phyloP scores from a whole-genome alignment of 2,329 filamentous ascomycete species.

The Fusarium sp. region DNA sequence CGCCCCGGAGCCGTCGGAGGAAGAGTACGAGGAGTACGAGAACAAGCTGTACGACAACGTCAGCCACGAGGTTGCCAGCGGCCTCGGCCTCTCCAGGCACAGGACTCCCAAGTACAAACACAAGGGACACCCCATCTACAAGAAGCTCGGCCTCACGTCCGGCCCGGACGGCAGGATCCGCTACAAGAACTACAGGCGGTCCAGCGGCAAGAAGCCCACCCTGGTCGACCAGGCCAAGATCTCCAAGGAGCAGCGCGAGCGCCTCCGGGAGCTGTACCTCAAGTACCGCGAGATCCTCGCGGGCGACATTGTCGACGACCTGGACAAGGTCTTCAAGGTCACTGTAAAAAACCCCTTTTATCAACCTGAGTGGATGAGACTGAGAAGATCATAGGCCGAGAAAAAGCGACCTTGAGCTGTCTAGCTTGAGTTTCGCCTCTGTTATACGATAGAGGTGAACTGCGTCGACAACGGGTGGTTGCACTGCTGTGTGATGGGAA shows the following conservation, averaged over 20 bases:
- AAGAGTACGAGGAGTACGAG: conserved; percentile 5
- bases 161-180: background rate
- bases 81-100: background rate
- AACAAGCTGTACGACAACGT: conserved; percentile 14
- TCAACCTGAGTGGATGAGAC: background rate
- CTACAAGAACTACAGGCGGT: background rate
- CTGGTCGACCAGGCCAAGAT: background rate
- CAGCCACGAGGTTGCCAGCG: background rate
- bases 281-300: conserved; percentile 28
- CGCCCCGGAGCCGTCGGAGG: background rate
- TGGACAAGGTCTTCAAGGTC: conserved; percentile 24
- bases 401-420: background rate
- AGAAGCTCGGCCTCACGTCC: background rate
- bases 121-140: background rate
- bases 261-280: conserved; percentile 25
- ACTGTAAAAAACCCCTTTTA: background rate
- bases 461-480: background rate
- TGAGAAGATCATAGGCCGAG: background rate
- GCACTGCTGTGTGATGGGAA: background rate
- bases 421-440: background rate
- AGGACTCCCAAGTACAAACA: background rate
- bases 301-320: conserved; percentile 11
- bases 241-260: conserved; percentile 3
- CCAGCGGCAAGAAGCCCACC: background rate
- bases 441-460: background rate